Conservation (phyloP, 148 eudicot species). For the Tetragonia tetragonoides region DNA sequence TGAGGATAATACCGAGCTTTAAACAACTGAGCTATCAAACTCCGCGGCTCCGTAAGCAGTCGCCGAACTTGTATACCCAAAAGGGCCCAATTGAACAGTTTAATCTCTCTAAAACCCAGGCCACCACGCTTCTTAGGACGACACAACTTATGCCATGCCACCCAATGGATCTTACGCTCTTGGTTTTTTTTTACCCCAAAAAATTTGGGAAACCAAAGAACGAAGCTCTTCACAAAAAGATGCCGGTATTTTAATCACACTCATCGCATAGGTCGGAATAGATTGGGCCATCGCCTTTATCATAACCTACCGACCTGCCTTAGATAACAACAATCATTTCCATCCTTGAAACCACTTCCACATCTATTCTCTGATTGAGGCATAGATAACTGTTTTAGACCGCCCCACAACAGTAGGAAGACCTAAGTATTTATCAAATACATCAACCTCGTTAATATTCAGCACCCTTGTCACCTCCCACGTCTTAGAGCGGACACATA, state of each 20-base stretch:
- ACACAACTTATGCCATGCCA: not conserved
- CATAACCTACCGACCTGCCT: not conserved
- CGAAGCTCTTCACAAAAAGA: not conserved
- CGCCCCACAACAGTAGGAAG: not conserved
- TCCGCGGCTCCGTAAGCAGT: rapidly evolving
- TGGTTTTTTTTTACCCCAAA: not conserved
- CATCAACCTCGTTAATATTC: not conserved
- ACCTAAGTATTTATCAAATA: not conserved
- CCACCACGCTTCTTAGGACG: not conserved
- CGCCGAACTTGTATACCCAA: not conserved
- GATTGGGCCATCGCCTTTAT: constrained; percentile 13
- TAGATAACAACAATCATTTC: not conserved
- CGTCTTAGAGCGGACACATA: too few relatives aligned
- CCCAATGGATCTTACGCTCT: not conserved
- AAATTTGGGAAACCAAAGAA: not conserved
- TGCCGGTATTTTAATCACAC: not conserved
- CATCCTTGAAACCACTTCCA: not conserved
- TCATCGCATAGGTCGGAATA: not conserved
- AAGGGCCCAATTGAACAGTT: not conserved
- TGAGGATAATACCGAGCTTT: not conserved
- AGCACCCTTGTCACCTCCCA: not conserved
- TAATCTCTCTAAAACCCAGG: not conserved
- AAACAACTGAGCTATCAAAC: not conserved
- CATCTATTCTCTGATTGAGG: not conserved
- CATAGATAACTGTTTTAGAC: not conserved